Percentiles rank a stretch among this genome's conserved stretches.
Conservation (phyloP, 1,284 basidiomycete species). For the Athelia sp. region DNA sequence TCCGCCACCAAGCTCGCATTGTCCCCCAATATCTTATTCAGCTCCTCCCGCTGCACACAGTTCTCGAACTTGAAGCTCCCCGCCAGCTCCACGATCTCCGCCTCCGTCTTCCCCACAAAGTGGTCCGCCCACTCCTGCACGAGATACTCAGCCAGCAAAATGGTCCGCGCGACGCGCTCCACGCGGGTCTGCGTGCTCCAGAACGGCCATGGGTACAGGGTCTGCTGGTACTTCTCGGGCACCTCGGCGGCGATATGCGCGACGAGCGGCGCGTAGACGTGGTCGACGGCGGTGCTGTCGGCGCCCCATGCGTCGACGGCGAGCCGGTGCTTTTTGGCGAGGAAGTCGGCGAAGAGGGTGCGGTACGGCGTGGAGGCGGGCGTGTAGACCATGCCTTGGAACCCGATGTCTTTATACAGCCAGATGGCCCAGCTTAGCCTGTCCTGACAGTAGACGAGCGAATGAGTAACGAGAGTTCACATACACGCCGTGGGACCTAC, state of each 20-base stretch:
- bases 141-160: conserved; percentile 57
- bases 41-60: conserved; percentile 39
- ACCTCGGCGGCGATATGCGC: conserved; percentile 48
- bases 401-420: conserved; percentile 84
- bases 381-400: conserved; percentile 78
- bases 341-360: conserved; percentile 55
- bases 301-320: conserved; percentile 65
- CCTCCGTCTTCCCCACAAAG: conserved; percentile 49
- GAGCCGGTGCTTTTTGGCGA: conserved; percentile 57
- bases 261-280: conserved; percentile 52
- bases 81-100: conserved; percentile 49
- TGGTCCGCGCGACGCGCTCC: conserved; percentile 48
- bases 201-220: conserved; percentile 49
- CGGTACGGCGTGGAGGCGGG: conserved; percentile 65
- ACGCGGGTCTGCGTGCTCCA: conserved; percentile 42
- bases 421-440: conserved; percentile 77
- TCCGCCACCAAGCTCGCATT: conserved; percentile 20
- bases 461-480: background rate
- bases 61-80: conserved; percentile 53
- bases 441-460: conserved; percentile 49
- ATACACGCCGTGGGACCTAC: conserved; percentile 22
- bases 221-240: conserved; percentile 32
- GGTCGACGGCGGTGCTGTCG: conserved; percentile 40
- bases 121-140: conserved; percentile 61
- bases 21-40: conserved; percentile 34